Evolutionary conservation across 768 basidiomycete species (phyloP).

Genomic region (Rhodocollybia butyracea): DNA sequence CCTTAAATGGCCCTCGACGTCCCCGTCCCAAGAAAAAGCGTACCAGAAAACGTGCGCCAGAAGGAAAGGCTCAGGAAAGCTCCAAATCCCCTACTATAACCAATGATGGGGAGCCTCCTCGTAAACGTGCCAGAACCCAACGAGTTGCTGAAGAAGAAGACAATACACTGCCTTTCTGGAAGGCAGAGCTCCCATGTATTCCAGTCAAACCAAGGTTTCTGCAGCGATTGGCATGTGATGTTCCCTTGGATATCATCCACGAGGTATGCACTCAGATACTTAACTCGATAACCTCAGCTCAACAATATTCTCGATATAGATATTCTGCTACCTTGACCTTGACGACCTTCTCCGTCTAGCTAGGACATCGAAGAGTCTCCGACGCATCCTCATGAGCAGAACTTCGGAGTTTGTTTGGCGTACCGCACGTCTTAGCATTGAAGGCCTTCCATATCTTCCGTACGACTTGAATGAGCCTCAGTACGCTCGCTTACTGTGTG

Average conservation of each 20-base stretch:
- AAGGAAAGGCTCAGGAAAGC: too few relatives aligned
- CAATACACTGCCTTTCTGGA: too few relatives aligned
- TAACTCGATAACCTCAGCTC: neutral
- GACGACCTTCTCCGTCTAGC: constrained; percentile 48
- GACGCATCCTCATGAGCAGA: constrained; percentile 41
- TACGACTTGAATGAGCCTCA: constrained; percentile 47
- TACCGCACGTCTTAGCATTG: constrained; percentile 36
- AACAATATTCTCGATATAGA: constrained; percentile 26
- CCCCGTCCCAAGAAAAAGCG: too few relatives aligned
- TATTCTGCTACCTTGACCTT: constrained; percentile 47
- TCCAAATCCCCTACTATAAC: too few relatives aligned
- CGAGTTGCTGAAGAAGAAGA: neutral
- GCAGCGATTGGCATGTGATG: neutral
- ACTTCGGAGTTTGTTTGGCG: constrained; percentile 49
- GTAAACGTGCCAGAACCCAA: too few relatives aligned
- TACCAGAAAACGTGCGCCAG: too few relatives aligned
- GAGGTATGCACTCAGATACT: too few relatives aligned
- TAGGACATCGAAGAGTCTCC: constrained; percentile 46
- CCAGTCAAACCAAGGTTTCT: neutral
- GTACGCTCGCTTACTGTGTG: constrained; percentile 50
- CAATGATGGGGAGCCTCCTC: too few relatives aligned
- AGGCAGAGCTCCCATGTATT: neutral
- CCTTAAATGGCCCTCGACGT: too few relatives aligned
- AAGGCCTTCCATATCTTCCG: constrained; percentile 43
- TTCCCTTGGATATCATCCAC: neutral